phyloP scores from a whole-genome alignment of 768 basidiomycete genomes.

The Holtermannia corniformis region DNA sequence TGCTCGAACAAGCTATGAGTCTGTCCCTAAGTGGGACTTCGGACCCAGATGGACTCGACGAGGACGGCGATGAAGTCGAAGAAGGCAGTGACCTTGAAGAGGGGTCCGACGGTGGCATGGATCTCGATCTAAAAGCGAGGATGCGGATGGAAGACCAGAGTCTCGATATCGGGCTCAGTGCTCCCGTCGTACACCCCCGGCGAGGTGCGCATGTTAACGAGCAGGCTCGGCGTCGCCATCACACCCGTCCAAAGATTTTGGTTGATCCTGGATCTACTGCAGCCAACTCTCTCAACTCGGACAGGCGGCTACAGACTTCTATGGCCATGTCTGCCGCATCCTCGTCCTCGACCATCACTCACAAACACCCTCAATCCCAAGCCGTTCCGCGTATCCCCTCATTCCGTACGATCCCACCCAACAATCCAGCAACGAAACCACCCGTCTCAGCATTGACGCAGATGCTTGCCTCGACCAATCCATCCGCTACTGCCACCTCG shows the following conservation, averaged over 20 bases:
- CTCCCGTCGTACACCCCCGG: background rate
- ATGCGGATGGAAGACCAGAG: background rate
- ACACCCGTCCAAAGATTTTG: background rate
- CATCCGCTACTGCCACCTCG: slow-evolving; percentile 37
- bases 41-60: slow-evolving; percentile 3
- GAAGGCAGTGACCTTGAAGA: slow-evolving; percentile 36
- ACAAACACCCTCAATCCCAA: background rate
- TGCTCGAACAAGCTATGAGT: slow-evolving; percentile 15
- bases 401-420: background rate
- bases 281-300: background rate
- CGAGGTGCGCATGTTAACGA: background rate
- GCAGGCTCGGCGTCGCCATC: background rate
- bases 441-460: background rate
- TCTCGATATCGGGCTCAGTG: background rate
- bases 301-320: background rate
- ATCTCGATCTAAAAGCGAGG: background rate
- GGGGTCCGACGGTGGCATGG: background rate
- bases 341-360: background rate
- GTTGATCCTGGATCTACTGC: background rate
- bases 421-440: background rate
- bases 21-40: slow-evolving; percentile 9
- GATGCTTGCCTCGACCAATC: background rate
- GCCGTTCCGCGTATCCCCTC: background rate
- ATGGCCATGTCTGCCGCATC: background rate
- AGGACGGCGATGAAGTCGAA: slow-evolving; percentile 20